A percentile compares a stretch with the other conserved stretches of the same genome.
Evolutionary conservation across 495 filamentous ascomycete species (phyloP).

Genomic region (Thozetella sp.): DNA sequence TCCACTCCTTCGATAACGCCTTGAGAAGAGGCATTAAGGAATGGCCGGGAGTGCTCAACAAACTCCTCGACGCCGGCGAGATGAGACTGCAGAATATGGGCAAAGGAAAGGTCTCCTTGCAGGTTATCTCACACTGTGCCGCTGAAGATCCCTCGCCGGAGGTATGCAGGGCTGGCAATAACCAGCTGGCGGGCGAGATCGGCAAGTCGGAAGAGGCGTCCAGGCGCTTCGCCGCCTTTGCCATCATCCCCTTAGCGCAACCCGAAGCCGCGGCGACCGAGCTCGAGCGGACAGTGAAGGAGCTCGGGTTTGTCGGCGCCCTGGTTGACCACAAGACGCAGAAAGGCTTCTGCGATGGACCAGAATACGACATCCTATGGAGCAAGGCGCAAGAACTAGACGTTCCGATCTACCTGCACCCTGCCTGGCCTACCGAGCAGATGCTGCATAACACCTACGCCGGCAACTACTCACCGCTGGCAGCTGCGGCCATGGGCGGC

Average conservation of each 20-base stretch:
- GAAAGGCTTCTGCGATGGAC: slow-evolving; percentile 46
- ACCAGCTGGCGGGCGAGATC: slow-evolving; percentile 52
- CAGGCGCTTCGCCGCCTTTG: slow-evolving; percentile 56
- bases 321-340: slow-evolving; percentile 55
- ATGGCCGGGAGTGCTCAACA: slow-evolving; percentile 18
- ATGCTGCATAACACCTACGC: slow-evolving; percentile 26
- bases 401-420: slow-evolving; percentile 63
- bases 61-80: slow-evolving; percentile 36
- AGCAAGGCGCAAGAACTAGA: slow-evolving; percentile 48
- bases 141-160: slow-evolving; percentile 31
- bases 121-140: slow-evolving; percentile 54
- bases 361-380: slow-evolving; percentile 47
- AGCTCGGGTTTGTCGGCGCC: slow-evolving; percentile 56
- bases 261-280: slow-evolving; percentile 47
- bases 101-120: slow-evolving; percentile 45
- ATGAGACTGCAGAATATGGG: slow-evolving; percentile 55
- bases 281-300: slow-evolving; percentile 43
- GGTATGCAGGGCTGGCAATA: slow-evolving; percentile 46
- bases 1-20: slow-evolving; percentile 10
- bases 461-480: slow-evolving; percentile 42
- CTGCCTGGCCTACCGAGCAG: slow-evolving; percentile 39
- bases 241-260: slow-evolving; percentile 49
- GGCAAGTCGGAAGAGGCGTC: slow-evolving; percentile 24
- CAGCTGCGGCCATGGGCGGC: slow-evolving; percentile 24
- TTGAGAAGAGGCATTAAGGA: slow-evolving; percentile 28